Percentiles rank a stretch among this genome's conserved stretches.
Conservation (phyloP, 139 green algal genomes). For the Deuterostichococcus epilithicus region DNA sequence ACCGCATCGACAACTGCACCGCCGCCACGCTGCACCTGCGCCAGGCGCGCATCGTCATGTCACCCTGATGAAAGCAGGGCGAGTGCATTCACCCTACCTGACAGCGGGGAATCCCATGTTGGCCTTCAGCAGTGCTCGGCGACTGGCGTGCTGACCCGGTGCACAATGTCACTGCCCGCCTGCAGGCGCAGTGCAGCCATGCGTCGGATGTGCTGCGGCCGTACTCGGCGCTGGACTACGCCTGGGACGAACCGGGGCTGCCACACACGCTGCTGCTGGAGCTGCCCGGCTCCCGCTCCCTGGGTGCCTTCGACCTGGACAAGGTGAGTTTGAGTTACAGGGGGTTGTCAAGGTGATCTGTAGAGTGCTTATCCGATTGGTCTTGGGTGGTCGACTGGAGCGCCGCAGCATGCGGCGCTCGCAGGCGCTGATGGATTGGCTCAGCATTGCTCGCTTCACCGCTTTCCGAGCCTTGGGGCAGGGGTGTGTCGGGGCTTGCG, state of each 20-base stretch:
- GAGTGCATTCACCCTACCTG: too few relatives aligned
- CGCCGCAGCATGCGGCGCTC: too few relatives aligned
- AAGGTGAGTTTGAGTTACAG: slow-evolving; percentile 23
- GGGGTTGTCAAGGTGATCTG: background rate
- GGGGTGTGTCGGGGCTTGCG: too few relatives aligned
- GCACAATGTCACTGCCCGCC: background rate
- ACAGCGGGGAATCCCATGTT: too few relatives aligned
- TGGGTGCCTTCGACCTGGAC: slow-evolving; percentile 63
- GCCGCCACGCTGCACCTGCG: slow-evolving; percentile 50
- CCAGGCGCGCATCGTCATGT: background rate
- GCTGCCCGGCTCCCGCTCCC: slow-evolving; percentile 45
- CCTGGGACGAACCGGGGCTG: slow-evolving; percentile 78
- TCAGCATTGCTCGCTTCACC: too few relatives aligned
- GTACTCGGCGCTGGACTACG: slow-evolving; percentile 74
- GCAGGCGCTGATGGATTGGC: too few relatives aligned
- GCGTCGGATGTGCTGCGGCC: slow-evolving; percentile 66
- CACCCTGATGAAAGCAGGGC: background rate
- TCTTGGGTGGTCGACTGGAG: too few relatives aligned
- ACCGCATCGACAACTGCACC: slow-evolving; percentile 85
- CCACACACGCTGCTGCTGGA: slow-evolving; percentile 60
- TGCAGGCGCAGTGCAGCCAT: background rate
- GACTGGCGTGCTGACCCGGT: background rate
- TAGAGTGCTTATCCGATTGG: too few relatives aligned
- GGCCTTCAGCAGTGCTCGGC: background rate
- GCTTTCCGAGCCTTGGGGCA: too few relatives aligned